Percentiles rank a stretch among this genome's conserved stretches.
Evolutionary conservation across 768 basidiomycete species (phyloP).

Genomic region (Cystofilobasidium macerans): DNA sequence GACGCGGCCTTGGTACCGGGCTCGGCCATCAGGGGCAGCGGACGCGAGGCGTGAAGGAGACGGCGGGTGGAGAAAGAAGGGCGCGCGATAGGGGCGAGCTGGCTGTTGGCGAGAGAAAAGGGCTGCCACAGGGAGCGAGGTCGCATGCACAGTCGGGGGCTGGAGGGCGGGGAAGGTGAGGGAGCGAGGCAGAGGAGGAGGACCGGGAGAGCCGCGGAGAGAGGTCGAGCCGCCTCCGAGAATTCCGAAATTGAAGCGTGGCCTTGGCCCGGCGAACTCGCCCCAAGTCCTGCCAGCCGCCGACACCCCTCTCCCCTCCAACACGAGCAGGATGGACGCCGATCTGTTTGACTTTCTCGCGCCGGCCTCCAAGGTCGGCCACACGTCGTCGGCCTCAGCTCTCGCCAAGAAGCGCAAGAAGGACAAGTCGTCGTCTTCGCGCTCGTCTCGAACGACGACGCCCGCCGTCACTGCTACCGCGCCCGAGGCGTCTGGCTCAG

Average conservation of each 20-base stretch:
- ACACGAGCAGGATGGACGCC: conserved; percentile 32
- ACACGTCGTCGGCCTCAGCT: conserved; percentile 26
- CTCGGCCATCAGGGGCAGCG: not conserved
- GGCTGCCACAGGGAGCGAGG: not conserved
- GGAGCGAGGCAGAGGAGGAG: not conserved
- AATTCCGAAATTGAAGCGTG: too few relatives aligned
- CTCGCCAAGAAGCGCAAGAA: conserved; percentile 27
- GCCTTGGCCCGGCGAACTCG: too few relatives aligned
- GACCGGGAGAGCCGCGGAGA: too few relatives aligned
- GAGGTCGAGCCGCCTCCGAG: too few relatives aligned
- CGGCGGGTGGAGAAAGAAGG: not conserved
- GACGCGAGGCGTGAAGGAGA: not conserved
- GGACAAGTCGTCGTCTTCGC: conserved; percentile 11
- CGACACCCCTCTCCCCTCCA: not conserved
- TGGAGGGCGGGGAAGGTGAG: not conserved
- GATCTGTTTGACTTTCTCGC: conserved; percentile 64
- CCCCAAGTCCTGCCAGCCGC: not conserved
- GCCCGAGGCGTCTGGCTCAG: conserved; percentile 23
- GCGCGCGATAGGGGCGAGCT: not conserved
- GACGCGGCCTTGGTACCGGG: conserved; percentile 69
- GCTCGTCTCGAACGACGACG: not conserved
- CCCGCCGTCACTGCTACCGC: not conserved
- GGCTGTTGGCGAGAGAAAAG: too few relatives aligned
- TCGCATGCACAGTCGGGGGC: conserved; percentile 10
- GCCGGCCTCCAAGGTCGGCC: conserved; percentile 29